phyloP scores from a whole-genome alignment of 768 basidiomycete genomes.

The Mycena galopus region DNA sequence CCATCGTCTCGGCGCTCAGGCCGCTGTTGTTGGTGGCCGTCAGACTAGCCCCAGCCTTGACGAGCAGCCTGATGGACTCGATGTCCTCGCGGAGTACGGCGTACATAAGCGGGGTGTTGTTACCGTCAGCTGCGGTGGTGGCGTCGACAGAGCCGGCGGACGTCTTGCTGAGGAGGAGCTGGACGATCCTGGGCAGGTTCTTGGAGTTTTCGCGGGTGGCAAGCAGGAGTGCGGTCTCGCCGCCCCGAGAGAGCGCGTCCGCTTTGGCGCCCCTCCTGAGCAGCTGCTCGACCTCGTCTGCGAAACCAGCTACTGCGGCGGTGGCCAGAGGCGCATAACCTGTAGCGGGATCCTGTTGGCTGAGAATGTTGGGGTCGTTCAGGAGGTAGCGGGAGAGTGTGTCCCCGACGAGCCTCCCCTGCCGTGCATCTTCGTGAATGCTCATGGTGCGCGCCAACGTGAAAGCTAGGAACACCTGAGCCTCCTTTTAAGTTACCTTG shows the following conservation, averaged over 20 bases:
- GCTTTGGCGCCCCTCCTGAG: conserved; percentile 11
- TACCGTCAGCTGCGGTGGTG: conserved; percentile 22
- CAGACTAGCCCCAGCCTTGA: conserved; percentile 21
- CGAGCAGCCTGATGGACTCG: conserved; percentile 24
- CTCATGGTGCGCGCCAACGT: conserved; percentile 2
- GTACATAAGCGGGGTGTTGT: conserved; percentile 31
- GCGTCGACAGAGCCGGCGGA: conserved; percentile 17
- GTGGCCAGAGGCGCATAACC: conserved; percentile 22
- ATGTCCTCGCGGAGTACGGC: conserved; percentile 7
- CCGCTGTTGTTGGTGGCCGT: conserved; percentile 17
- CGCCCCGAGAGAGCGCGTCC: conserved; percentile 25
- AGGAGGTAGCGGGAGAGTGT: conserved; percentile 11
- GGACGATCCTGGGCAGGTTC: conserved; percentile 20
- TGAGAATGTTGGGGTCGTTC: conserved; percentile 18
- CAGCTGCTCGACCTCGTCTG: conserved; percentile 18
- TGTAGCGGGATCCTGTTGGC: conserved; percentile 10
- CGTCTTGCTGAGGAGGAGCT: conserved; percentile 27
- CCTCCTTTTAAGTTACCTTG: conserved; percentile 7
- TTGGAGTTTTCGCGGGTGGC: neutral
- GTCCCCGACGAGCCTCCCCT: conserved; percentile 18
- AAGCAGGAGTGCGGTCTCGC: conserved; percentile 23
- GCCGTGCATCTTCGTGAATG: conserved; percentile 26
- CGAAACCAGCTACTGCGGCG: conserved; percentile 21
- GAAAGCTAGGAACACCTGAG: neutral
- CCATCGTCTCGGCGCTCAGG: conserved; percentile 11